Evolutionary conservation across 1,139 yeast genomes (phyloP).

Genomic region (Zygoascus sp.): DNA sequence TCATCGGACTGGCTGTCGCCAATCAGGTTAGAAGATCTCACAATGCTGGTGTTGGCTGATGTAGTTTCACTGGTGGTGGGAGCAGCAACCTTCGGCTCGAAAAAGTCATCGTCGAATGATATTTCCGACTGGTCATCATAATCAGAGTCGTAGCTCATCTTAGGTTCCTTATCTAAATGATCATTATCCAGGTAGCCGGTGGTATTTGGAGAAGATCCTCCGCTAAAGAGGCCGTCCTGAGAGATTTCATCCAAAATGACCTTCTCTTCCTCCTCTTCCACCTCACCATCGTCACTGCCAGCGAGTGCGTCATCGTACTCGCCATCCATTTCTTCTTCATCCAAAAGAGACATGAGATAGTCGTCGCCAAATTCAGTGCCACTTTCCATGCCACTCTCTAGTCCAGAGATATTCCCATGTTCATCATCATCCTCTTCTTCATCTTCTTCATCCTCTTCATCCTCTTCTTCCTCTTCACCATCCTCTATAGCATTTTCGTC

Average conservation of each 20-base stretch:
- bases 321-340: conserved; percentile 35
- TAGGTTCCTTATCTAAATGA: conserved; percentile 36
- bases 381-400: conserved; percentile 12
- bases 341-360: conserved; percentile 24
- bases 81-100: conserved; percentile 29
- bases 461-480: conserved; percentile 18
- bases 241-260: conserved; percentile 35
- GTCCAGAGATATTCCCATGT: conserved; percentile 4
- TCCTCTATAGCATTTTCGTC: conserved; percentile 16
- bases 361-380: conserved; percentile 26
- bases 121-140: conserved; percentile 30
- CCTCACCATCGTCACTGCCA: conserved; percentile 30
- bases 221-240: conserved; percentile 24
- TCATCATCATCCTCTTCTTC: conserved; percentile 15
- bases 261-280: conserved; percentile 37
- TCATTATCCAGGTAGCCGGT: conserved; percentile 25
- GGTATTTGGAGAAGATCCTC: conserved; percentile 21
- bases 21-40: not conserved
- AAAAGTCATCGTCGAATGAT: conserved; percentile 31
- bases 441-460: conserved; percentile 21
- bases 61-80: conserved; percentile 10
- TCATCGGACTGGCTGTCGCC: conserved; percentile 25
- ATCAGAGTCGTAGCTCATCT: conserved; percentile 27
- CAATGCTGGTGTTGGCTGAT: not conserved
- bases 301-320: conserved; percentile 24